Evolutionary conservation across 176 grass and related monocot species (phyloP), one percentile per base, ranked within the genome.

Genomic region (Cenchrus americanus): DNA sequence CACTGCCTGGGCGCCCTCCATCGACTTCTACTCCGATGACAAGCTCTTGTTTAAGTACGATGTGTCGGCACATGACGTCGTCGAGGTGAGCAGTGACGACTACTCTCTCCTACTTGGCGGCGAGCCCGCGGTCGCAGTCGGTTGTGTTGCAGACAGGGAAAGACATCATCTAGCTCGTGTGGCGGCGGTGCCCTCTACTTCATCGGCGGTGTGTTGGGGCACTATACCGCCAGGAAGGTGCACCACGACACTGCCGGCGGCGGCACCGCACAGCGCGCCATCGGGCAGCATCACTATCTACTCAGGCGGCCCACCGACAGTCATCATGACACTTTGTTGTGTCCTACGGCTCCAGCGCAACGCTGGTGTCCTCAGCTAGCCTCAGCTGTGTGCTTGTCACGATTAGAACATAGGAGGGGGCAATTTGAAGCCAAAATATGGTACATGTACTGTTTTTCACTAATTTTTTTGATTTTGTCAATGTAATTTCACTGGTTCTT

Each of bases 1-100:
- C 48, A 47, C 76, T 1, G 12, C 82, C 5, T 87, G 89, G 92
- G 83, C 68, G 7, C 76, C 83, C 66, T 80, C 75, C 23, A n/a
- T 83, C 66, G 66, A 2, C 58, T 91, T 94, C 79, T 57, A 15
- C 77, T 2, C 32, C 0, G 80, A 71, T 4, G 92, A 91, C 57
- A 10, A 65, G 40, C 63, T 89, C 18, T 58, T 87, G 60, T 80
- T 90, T 72, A 82, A 10, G 21, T 68, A 87, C 84, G 50, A 63
- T 17, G 43, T 52, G 17, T 13, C 15, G 40, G 61, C 71, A 42
- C 88, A 90, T 74, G 81, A 80, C 70, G 84, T 80, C 41, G 51
- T 87, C 49, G 78, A 90, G 89, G 85, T 91, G 73, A 80, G 5
- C 52, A 23, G 74, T 42, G 21, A 11, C 32, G 59, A 65, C 0